phyloP scores from a whole-genome alignment of 805 yeast genomes.

The Kockiozyma suomiensis region DNA sequence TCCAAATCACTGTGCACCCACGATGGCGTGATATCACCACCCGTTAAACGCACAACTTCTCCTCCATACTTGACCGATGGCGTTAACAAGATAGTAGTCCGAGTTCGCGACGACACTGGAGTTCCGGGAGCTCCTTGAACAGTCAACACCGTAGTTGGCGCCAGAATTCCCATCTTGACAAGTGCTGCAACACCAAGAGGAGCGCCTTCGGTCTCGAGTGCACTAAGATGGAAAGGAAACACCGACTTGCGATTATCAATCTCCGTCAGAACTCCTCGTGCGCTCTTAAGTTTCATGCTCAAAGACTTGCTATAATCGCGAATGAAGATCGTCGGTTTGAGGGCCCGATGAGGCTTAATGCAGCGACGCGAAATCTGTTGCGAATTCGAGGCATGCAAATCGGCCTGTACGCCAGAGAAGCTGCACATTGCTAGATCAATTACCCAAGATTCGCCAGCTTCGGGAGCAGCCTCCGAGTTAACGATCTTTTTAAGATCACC shows the following conservation, averaged over 20 bases:
- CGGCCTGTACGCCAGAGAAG: conserved; percentile 49
- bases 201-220: conserved; percentile 28
- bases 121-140: conserved; percentile 48
- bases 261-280: conserved; percentile 68
- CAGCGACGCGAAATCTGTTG: conserved; percentile 38
- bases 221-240: conserved; percentile 73
- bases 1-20: conserved; percentile 85
- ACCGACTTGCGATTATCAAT: conserved; percentile 79
- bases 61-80: conserved; percentile 44
- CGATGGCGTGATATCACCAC: conserved; percentile 75
- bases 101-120: conserved; percentile 68
- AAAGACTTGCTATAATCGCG: conserved; percentile 67
- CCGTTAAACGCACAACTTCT: conserved; percentile 77
- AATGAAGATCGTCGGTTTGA: conserved; percentile 69
- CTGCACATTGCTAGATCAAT: conserved; percentile 84
- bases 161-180: conserved; percentile 10
- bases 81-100: conserved; percentile 69
- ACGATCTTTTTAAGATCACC: conserved; percentile 40
- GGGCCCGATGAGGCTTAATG: conserved; percentile 38
- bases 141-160: conserved; percentile 22
- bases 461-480: conserved; percentile 59
- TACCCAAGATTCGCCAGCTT: conserved; percentile 82
- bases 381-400: conserved; percentile 46
- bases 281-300: conserved; percentile 63
- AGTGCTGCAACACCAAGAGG: conserved; percentile 28